Conservation (phyloP, 805 yeast genomes). For the Wickerhamiella nectarea region DNA sequence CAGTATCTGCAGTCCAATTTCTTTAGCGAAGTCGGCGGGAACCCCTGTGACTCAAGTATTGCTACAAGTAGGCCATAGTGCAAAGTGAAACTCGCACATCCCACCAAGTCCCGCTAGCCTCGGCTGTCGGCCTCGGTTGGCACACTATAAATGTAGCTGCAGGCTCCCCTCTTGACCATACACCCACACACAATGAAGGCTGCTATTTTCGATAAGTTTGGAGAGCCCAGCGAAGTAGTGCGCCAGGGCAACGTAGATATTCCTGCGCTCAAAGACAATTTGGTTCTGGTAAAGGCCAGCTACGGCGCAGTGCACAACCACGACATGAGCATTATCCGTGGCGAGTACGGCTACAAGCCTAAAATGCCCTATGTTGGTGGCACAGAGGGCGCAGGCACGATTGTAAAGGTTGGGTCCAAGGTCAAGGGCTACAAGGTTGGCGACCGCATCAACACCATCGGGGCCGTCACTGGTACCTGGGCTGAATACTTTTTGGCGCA, state of each 20-base stretch:
- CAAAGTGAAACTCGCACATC: too few relatives aligned
- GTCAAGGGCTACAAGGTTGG: slow-evolving; percentile 8
- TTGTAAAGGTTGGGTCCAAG: slow-evolving; percentile 4
- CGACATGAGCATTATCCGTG: slow-evolving; percentile 2
- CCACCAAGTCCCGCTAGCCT: too few relatives aligned
- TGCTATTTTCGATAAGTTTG: slow-evolving; percentile 3
- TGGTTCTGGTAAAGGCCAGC: slow-evolving; percentile 6
- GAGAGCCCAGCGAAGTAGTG: slow-evolving; percentile 11
- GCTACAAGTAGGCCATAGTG: too few relatives aligned
- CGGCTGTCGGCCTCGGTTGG: not conserved
- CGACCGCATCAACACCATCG: slow-evolving; percentile 29
- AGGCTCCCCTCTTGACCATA: not conserved
- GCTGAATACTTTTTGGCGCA: slow-evolving; percentile 8
- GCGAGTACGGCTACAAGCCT: slow-evolving; percentile 9
- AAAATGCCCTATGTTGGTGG: slow-evolving; percentile 6
- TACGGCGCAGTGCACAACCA: slow-evolving; percentile 6
- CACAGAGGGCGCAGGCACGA: slow-evolving; percentile 1
- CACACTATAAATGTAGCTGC: not conserved
- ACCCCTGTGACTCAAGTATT: too few relatives aligned
- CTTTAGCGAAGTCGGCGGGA: too few relatives aligned
- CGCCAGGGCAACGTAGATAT: not conserved
- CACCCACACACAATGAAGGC: slow-evolving; percentile 7
- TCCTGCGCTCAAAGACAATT: not conserved
- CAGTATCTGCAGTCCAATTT: not conserved
- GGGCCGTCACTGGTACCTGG: slow-evolving; percentile 7